Conservation (phyloP, 441 rosid species). For the Breynia disticha region DNA sequence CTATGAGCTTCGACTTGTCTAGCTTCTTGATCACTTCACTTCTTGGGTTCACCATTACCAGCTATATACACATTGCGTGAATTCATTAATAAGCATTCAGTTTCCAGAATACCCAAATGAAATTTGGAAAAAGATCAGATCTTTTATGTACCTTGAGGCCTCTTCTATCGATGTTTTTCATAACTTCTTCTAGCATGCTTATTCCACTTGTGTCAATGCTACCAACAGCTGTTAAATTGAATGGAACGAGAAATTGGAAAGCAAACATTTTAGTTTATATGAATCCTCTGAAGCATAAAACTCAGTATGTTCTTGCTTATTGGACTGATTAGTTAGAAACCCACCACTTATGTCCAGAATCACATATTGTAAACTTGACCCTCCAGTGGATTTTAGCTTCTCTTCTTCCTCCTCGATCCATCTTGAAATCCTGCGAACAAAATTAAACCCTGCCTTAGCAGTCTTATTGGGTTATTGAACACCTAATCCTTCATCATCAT, state of each 20-base stretch:
- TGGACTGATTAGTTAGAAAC: constrained; percentile 2
- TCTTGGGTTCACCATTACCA: constrained; percentile 79
- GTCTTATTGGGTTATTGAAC: too few relatives aligned
- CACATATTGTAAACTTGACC: constrained; percentile 47
- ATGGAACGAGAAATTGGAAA: not conserved
- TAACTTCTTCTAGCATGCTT: constrained; percentile 73
- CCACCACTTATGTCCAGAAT: constrained; percentile 65
- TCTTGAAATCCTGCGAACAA: constrained; percentile 45
- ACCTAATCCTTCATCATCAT: not conserved
- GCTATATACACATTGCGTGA: constrained; percentile 18
- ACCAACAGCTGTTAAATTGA: constrained; percentile 54
- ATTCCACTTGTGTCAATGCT: constrained; percentile 94
- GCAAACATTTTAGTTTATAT: not conserved
- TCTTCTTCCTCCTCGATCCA: constrained; percentile 92
- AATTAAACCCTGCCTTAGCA: not conserved
- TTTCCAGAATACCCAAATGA: not conserved
- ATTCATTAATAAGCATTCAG: constrained; percentile 1
- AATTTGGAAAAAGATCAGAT: not conserved
- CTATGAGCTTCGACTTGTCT: constrained; percentile 55
- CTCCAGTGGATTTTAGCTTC: constrained; percentile 41
- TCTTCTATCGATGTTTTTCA: constrained; percentile 53
- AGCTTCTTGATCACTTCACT: constrained; percentile 89
- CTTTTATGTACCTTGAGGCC: constrained; percentile 46
- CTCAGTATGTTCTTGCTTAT: not conserved
- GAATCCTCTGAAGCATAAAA: not conserved